phyloP scores from a whole-genome alignment of 2,329 filamentous ascomycete species.

The Stylonectria norvegica region DNA sequence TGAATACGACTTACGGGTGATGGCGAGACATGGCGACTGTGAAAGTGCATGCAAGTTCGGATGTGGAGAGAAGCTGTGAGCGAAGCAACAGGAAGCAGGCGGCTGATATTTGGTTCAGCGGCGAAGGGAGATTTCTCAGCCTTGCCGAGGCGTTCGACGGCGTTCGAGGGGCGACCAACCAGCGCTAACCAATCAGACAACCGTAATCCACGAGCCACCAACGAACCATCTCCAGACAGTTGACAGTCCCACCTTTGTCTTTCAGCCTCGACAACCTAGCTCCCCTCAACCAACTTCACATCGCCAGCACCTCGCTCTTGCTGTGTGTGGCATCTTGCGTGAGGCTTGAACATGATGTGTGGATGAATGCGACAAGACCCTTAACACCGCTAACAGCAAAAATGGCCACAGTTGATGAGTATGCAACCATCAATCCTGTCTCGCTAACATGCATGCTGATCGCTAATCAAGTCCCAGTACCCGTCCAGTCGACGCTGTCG shows the following conservation, averaged over 20 bases:
- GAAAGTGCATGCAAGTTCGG: conserved; percentile 6
- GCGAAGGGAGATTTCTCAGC: conserved; percentile 41
- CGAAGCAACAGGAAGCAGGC: conserved; percentile 4
- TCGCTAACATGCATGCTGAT: conserved; percentile 3
- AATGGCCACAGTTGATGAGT: conserved; percentile 24
- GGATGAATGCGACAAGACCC: conserved; percentile 3
- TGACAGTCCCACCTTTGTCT: conserved; percentile 19
- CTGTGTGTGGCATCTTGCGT: not conserved
- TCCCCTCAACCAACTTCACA: conserved; percentile 4
- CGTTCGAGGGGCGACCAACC: conserved; percentile 16
- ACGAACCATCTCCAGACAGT: no score
- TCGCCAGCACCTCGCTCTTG: conserved; percentile 1
- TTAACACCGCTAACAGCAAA: not conserved
- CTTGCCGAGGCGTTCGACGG: conserved; percentile 35
- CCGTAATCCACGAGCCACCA: no score
- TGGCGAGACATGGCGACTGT: conserved; percentile 76
- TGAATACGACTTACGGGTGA: conserved; percentile 66
- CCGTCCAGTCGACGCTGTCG: conserved; percentile 12
- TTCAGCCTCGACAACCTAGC: conserved; percentile 28
- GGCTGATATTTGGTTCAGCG: conserved; percentile 14
- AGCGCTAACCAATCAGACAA: conserved; percentile 20
- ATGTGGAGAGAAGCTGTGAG: conserved; percentile 4
- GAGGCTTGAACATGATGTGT: not conserved
- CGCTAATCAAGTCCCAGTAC: conserved; percentile 19
- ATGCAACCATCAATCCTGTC: conserved; percentile 8